Base-by-base conservation (phyloP, 768 basidiomycete species). In the Lactarius tabidus region DNA sequence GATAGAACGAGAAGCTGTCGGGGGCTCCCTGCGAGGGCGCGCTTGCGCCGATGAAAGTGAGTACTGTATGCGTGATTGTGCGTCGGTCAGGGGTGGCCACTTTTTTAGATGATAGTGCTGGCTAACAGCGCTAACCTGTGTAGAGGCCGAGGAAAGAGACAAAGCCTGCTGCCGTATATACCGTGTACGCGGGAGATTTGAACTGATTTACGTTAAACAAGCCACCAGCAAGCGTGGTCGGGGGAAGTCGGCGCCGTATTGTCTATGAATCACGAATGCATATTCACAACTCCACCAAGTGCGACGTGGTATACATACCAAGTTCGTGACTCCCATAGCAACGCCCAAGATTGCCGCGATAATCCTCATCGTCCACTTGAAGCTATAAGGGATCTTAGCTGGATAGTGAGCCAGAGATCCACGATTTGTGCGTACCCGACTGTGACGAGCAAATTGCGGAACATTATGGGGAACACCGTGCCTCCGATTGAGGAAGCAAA, bases 331-430 rank as follows among this genome's bases (percentile, higher is more conserved):
- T 2, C 81, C 80, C 4, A 90, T 77, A 1, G 80, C 71, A 17
- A 79, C 66, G 1, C 88, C 66, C 0, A 90, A 72, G 10, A 90
- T 82, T 66, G 90, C 85, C 2, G 84, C 89, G 51, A 90, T 74
- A 36, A 87, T 82, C 15, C 90, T 80, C 80, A 89, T 84, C 0
- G 90, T 89, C 90, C 90, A 92, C 67, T 78, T 77, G 73, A 91
- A 92, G n/a, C 89, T 91, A 48, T 18, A 56, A 1, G 3, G 18
- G 8, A 52, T 36, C 9, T 63, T 31, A 43, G 55, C 48, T 57
- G 56, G 17, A 53, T 55, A 29, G 20, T 53, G 38, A 28, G 7
- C 23, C 35, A 41, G 14, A 58, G 26, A 8, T 31, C 64, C 3
- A 61, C 26, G 18, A 62, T n/a, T 41, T 41, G 39, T n/a, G 48